Percentiles rank a stretch among this genome's conserved stretches.
Evolutionary conservation across 371 early-diverging fungal genomes (phyloP).

Genomic region (Smittium mucronatum): DNA sequence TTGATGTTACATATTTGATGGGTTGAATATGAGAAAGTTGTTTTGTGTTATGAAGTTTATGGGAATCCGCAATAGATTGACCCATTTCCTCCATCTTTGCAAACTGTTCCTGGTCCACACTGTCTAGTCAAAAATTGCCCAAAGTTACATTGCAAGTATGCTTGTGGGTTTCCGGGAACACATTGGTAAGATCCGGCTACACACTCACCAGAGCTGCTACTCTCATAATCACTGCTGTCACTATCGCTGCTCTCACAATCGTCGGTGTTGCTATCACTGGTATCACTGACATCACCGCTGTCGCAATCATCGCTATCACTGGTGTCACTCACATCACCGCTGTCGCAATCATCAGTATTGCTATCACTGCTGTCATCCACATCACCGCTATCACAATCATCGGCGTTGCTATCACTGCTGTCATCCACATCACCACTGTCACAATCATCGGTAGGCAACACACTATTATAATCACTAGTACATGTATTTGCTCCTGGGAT

Average conservation of each 20-base stretch:
- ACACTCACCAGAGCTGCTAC: neutral
- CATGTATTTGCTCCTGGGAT: too few species aligned
- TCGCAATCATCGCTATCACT: neutral
- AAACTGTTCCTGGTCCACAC: slow-evolving; percentile 11
- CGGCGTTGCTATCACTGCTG: neutral
- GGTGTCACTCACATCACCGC: neutral
- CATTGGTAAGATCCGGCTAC: neutral
- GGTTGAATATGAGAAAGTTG: too few species aligned
- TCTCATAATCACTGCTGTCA: neutral
- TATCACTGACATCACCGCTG: neutral
- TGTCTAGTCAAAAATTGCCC: neutral
- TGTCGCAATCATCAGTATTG: neutral
- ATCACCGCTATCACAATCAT: neutral
- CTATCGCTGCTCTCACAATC: neutral
- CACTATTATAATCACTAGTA: too few species aligned
- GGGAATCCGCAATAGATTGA: slow-evolving; percentile 9
- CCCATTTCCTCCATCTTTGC: neutral
- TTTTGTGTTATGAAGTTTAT: neutral
- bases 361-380: neutral
- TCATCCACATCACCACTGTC: too few species aligned
- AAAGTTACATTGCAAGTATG: slow-evolving; percentile 8
- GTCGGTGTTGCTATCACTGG: neutral
- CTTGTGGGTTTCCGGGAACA: neutral
- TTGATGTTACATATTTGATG: too few species aligned
- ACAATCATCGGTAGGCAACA: too few species aligned